These are phyloP conservation scores for Colletotrichum ledebouriae DNA, from an alignment of 2,329 filamentous ascomycete species.

Conservation along the genomic window DNA sequence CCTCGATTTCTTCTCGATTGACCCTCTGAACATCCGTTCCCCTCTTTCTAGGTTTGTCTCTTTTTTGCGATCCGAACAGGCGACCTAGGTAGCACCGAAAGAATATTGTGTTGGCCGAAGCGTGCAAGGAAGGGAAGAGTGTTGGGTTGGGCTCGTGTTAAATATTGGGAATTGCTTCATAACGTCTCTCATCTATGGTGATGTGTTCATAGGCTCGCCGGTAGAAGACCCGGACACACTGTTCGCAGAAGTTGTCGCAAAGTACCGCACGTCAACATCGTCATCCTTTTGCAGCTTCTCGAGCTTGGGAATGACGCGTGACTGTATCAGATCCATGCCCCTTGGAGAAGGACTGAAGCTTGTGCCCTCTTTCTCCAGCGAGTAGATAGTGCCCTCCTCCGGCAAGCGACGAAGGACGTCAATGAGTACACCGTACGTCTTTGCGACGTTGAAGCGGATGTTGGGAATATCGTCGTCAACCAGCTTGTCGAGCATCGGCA, in stretches of 20 bases:
- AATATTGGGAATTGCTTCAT: constrained; percentile 68
- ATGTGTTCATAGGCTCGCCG: constrained; percentile 75
- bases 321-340: constrained; percentile 84
- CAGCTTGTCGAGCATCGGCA: constrained; percentile 96
- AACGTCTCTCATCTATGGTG: constrained; percentile 69
- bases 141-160: constrained; percentile 29
- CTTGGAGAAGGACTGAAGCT: constrained; percentile 75
- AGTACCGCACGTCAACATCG: constrained; percentile 98
- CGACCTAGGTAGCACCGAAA: constrained; percentile 26
- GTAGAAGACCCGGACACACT: constrained; percentile 62
- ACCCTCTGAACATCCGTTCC: constrained; percentile 9
- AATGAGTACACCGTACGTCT: constrained; percentile 93
- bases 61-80: constrained; percentile 21
- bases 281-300: constrained; percentile 97
- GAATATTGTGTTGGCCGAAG: constrained; percentile 30
- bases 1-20: background rate
- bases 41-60: constrained; percentile 26
- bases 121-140: constrained; percentile 30
- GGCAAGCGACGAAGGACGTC: constrained; percentile 92
- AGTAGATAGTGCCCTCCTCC: constrained; percentile 86
- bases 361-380: constrained; percentile 82
- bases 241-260: constrained; percentile 89
- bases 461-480: constrained; percentile 96
- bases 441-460: constrained; percentile 99
- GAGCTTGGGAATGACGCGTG: constrained; percentile 88